These are phyloP conservation scores for Petrea volubilis DNA, from an alignment of 257 asterid genomes.

Conservation along the genomic window DNA sequence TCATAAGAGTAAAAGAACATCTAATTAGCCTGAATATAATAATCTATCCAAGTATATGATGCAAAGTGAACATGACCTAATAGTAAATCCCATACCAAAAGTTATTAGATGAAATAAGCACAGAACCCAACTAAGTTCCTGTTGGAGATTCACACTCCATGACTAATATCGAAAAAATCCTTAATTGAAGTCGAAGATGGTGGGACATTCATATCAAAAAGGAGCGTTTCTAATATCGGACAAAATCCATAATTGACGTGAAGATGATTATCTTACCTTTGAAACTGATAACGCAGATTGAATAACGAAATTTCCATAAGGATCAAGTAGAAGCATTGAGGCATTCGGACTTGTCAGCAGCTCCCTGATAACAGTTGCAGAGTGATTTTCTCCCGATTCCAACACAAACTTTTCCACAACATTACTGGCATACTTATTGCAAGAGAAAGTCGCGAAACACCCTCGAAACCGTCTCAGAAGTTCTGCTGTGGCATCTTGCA, in stretches of 20 bases:
- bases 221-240: not conserved
- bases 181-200: no score
- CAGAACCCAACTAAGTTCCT: not conserved
- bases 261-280: conserved; percentile 34
- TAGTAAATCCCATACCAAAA: not conserved
- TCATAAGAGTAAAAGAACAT: no score
- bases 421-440: conserved; percentile 74
- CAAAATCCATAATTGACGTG: not conserved
- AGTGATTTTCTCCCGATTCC: conserved; percentile 32
- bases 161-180: no score
- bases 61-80: no score
- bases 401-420: conserved; percentile 68
- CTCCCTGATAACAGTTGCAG: conserved; percentile 43
- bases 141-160: not conserved
- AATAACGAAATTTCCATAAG: conserved; percentile 77
- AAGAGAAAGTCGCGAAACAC: conserved; percentile 47
- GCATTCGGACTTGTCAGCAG: conserved; percentile 44
- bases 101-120: not conserved
- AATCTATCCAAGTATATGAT: no score
- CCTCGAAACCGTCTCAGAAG: conserved; percentile 51
- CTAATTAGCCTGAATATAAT: no score
- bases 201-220: not conserved
- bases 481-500: conserved; percentile 37
- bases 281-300: conserved; percentile 59
- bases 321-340: conserved; percentile 55